Percentiles rank a stretch among this genome's conserved stretches.
Evolutionary conservation across 2,329 filamentous ascomycete species (phyloP).

Genomic region (Claviceps sp.): DNA sequence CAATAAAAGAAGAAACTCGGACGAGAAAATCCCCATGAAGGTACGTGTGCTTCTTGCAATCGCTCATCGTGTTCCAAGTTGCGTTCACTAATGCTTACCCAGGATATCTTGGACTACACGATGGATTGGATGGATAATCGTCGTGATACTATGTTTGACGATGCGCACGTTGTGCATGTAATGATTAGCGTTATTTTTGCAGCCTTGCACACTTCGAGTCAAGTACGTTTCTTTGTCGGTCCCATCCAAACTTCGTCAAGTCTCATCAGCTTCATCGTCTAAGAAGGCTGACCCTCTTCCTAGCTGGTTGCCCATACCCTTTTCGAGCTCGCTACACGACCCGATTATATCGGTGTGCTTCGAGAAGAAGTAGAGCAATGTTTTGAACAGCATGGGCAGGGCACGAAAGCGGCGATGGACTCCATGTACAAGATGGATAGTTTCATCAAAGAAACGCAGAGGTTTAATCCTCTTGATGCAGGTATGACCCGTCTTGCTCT

Average conservation of each 20-base stretch:
- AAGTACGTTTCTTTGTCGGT: slow-evolving; percentile 1
- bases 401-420: slow-evolving; percentile 4
- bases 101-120: slow-evolving; percentile 8
- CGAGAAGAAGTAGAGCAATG: slow-evolving; percentile 6
- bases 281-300: neutral
- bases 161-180: slow-evolving; percentile 5
- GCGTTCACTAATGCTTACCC: neutral
- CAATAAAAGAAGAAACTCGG: neutral
- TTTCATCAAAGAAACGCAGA: slow-evolving; percentile 10
- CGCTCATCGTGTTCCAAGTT: neutral
- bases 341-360: slow-evolving; percentile 4
- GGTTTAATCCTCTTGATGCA: slow-evolving; percentile 8
- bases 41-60: neutral
- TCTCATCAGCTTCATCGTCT: neutral
- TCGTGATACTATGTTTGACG: neutral
- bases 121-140: slow-evolving; percentile 7
- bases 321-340: slow-evolving; percentile 8
- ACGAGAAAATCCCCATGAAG: slow-evolving; percentile 5
- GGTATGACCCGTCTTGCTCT: neutral
- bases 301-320: slow-evolving; percentile 4
- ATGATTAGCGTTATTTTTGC: slow-evolving; percentile 7
- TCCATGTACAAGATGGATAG: slow-evolving; percentile 9
- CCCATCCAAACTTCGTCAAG: no score
- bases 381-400: slow-evolving; percentile 5
- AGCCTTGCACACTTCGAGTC: slow-evolving; percentile 8